These are phyloP conservation scores for Helianthus annuus DNA, from an alignment of 129 eudicot species.

Conservation along the genomic window DNA sequence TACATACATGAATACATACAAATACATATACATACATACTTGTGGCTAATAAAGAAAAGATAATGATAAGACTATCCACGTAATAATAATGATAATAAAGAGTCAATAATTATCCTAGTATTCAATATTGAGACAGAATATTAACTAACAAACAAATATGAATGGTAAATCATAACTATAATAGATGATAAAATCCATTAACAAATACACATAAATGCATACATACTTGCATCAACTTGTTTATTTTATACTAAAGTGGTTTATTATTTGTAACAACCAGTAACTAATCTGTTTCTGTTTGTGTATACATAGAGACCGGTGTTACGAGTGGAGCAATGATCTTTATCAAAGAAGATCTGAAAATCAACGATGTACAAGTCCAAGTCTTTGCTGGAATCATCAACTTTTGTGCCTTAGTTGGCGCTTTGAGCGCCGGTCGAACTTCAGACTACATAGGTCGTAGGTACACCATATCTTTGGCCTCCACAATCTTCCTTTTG, in stretches of 20 bases:
- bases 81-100: no score
- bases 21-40: not conserved
- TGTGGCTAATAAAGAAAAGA: no score
- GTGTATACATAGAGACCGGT: conserved; percentile 57
- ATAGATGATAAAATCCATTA: no score
- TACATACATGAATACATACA: not conserved
- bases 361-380: conserved; percentile 53
- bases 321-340: conserved; percentile 91
- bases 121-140: no score
- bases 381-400: conserved; percentile 75
- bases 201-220: no score
- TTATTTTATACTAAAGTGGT: no score
- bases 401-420: conserved; percentile 71
- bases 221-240: no score
- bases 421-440: conserved; percentile 75
- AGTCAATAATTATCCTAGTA: no score
- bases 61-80: no score
- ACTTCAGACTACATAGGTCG: conserved; percentile 77
- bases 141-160: no score
- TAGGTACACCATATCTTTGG: conserved; percentile 57
- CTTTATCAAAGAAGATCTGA: conserved; percentile 63
- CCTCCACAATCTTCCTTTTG: conserved; percentile 62
- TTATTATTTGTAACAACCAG: no score
- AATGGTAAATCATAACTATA: no score
- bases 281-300: conserved; percentile 8